phyloP scores from a whole-genome alignment of 257 asterid genomes.

The Solanum tacnaense region DNA sequence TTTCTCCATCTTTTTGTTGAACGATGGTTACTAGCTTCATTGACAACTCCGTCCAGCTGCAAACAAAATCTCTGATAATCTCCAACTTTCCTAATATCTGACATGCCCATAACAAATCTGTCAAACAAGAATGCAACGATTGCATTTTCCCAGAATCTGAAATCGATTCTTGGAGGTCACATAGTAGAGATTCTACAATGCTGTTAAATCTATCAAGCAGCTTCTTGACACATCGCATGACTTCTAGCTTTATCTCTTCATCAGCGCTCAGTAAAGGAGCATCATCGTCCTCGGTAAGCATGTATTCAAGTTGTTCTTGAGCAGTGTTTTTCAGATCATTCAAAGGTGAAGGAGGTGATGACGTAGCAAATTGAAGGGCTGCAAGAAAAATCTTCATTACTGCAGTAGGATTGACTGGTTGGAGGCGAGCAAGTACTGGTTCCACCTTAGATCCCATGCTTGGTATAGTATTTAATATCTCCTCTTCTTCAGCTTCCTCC shows the following conservation, averaged over 20 bases:
- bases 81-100: slow-evolving; percentile 61
- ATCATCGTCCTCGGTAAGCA: slow-evolving; percentile 87
- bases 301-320: slow-evolving; percentile 86
- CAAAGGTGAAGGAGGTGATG: slow-evolving; percentile 43
- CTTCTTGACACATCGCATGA: slow-evolving; percentile 23
- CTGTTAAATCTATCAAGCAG: slow-evolving; percentile 32
- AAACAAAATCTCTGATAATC: slow-evolving; percentile 38
- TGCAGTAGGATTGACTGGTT: slow-evolving; percentile 47
- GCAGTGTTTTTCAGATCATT: slow-evolving; percentile 61
- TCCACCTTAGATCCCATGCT: slow-evolving; percentile 59
- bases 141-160: slow-evolving; percentile 23
- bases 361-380: slow-evolving; percentile 66
- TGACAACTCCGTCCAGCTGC: slow-evolving; percentile 56
- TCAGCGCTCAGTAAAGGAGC: slow-evolving; percentile 58
- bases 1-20: slow-evolving; percentile 13
- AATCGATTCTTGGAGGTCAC: slow-evolving; percentile 26
- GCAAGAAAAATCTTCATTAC: slow-evolving; percentile 43
- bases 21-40: slow-evolving; percentile 28
- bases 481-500: slow-evolving; percentile 95
- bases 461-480: slow-evolving; percentile 62
- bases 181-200: slow-evolving; percentile 36
- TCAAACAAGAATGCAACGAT: slow-evolving; percentile 22
- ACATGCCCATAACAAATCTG: slow-evolving; percentile 68
- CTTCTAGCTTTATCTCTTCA: slow-evolving; percentile 45
- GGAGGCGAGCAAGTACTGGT: slow-evolving; percentile 64